Base-by-base conservation (phyloP, 139 green algal genomes). In the Microglena sp. region DNA sequence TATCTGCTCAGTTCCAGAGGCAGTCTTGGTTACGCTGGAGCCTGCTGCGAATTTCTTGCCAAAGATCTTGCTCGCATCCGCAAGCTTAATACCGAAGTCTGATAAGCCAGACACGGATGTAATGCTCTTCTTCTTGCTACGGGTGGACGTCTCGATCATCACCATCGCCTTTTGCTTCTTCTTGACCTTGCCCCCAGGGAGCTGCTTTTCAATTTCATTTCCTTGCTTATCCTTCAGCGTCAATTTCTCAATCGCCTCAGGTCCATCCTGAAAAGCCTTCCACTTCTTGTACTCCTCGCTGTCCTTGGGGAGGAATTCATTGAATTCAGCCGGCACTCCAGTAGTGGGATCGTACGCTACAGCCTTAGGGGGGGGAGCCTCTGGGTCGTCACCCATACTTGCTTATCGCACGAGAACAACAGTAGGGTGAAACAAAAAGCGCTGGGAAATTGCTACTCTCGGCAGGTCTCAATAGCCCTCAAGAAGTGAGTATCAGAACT, bases 1-100 rank as follows among this genome's bases (percentile, higher is more conserved):
- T 30, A 99, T 95, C 73, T 98, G 86, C 69, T 98, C 92, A 70
- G 81, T 81, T 8, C 82, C 79, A 32, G 79, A 86, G 24, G 90
- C 71, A 7, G 80, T 89, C 77, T 98, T 99, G 5, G 84, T 84
- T 0, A 98, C 90, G 4, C 78, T 88, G 50, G 33, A 53, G 29
- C 94, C 94, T 61, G 86, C 94, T 11, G 94, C 94, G 82, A 98
- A 99, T 76, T 98, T 98, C 70, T 99, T 99, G 59, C 94, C 94
- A 67, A 97, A 94, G 30, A 94, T 64, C 81, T 99, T 99, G 33
- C 84, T 70, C 0, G 91, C 92, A 7, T 97, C 90, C 18, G 71
- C 62, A 3, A 96, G 84, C 77, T 97, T 97, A 3, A 97, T 74
- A 11, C 85, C 85, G 72, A 96, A 97, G 1, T 74, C 62, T 28